Base-by-base conservation (phyloP, 2,329 filamentous ascomycete genomes). In the Talaromyces sp. region DNA sequence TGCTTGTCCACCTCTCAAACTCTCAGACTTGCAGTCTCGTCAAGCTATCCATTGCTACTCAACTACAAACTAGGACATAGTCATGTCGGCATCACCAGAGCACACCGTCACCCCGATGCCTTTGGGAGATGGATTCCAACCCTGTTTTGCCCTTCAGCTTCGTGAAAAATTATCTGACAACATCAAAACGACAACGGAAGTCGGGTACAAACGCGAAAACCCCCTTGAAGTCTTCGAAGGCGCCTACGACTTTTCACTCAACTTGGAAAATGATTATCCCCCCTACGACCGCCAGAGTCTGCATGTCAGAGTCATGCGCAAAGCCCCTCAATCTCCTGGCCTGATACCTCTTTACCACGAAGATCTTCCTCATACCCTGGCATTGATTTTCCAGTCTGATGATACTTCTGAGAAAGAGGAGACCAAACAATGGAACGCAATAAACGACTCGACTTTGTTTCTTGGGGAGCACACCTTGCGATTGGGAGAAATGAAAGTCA, bases 221-320 rank as follows among this genome's bases (percentile, higher is more conserved):
- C 58, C 41, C 11, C 58, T 60, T n/a, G 27, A 35, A 49, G 24
- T 60, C 41, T 14, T 33, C 27, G 41, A 60, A 60, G 58, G 27
- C 14, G 37, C 1, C 5, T 60, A 60, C 31, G 24, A 47, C 0
- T 19, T 60, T 19, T 7, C 16, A 6, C 41, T 60, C n/a, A 47
- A 37, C 31, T n/a, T 60, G 24, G 41, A 33, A 16, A 33, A 16
- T 4, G 41, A 47, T 24, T 13, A 49, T 31, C 13, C 8, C 3
- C 41, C 58, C 1, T 49, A 47, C 58, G 2, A 60, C n/a, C 41
- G 43, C 27, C 41, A 16, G 3, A 7, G 9, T 24, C 41, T 45
- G 2, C 41, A 60, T 31, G 27, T 60, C 24, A 60, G 41, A 47
- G 31, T 33, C 39, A 54, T 33, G 27, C 50, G 14, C 4, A 54